These are phyloP conservation scores for Scedosporium minutisporum DNA, from an alignment of 2,329 filamentous ascomycete genomes.

Conservation along the genomic window DNA sequence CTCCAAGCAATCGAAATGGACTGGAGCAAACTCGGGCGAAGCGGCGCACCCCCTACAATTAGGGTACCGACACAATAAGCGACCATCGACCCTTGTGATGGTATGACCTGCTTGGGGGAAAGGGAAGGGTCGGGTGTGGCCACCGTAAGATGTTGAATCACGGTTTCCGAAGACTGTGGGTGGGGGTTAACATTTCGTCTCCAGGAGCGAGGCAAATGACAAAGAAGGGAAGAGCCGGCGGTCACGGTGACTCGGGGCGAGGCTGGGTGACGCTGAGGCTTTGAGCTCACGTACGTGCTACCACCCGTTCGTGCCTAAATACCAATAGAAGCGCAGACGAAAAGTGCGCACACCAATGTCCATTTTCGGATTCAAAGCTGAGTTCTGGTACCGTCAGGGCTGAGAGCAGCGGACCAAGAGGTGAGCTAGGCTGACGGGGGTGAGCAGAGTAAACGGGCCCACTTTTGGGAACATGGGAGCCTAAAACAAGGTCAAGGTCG, in stretches of 20 bases:
- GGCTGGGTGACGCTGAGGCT: background rate
- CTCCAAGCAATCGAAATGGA: background rate
- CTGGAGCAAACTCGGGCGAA: background rate
- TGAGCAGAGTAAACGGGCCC: background rate
- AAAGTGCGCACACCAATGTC: background rate
- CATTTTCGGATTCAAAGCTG: background rate
- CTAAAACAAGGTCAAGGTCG: background rate
- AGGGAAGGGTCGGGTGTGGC: background rate
- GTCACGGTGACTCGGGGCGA: background rate
- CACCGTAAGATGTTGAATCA: background rate
- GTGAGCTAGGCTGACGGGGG: too few species aligned
- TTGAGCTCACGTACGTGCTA: background rate
- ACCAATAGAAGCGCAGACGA: background rate
- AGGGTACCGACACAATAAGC: background rate
- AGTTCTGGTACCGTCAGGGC: background rate
- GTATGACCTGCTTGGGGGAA: background rate
- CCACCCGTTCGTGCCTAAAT: background rate
- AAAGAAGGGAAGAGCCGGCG: background rate
- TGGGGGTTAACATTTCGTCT: background rate
- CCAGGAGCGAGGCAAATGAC: background rate
- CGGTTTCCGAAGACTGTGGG: background rate
- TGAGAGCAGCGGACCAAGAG: too few species aligned
- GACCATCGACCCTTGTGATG: background rate
- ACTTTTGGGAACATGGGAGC: background rate
- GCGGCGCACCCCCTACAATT: background rate